Percentiles rank a stretch among this genome's conserved stretches.
Conservation (phyloP, 2,329 filamentous ascomycete species). For the Xylaria sp. region DNA sequence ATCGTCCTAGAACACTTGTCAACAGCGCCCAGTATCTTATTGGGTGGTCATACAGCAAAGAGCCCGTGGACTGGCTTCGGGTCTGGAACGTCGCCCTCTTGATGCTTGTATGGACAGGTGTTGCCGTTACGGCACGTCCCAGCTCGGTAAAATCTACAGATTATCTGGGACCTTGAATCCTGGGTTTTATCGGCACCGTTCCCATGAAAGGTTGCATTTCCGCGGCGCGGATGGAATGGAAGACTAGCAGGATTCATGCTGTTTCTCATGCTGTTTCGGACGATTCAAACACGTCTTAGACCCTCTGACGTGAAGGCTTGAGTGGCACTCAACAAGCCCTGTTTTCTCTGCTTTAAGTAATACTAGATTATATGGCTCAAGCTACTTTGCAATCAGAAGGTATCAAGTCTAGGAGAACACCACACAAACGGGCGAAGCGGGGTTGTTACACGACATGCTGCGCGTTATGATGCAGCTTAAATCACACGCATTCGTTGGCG, state of each 20-base stretch:
- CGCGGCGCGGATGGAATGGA: constrained; percentile 3
- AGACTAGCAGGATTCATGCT: constrained; percentile 9
- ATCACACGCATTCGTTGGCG: too few relatives aligned
- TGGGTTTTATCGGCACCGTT: not conserved
- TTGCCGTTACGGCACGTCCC: not conserved
- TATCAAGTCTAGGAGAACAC: not conserved
- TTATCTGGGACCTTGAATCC: not conserved
- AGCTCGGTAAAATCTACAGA: not conserved
- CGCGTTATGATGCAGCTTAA: too few relatives aligned
- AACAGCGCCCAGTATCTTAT: not conserved
- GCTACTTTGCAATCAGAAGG: not conserved
- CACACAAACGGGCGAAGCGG: too few relatives aligned
- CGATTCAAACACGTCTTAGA: not conserved
- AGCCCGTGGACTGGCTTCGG: not conserved
- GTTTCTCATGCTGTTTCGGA: not conserved
- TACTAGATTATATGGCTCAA: not conserved
- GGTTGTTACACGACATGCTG: constrained; percentile 7
- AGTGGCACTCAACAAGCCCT: too few relatives aligned
- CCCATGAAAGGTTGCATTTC: not conserved
- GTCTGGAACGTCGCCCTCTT: not conserved
- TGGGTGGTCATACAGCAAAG: not conserved
- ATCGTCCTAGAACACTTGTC: not conserved
- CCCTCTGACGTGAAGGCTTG: not conserved
- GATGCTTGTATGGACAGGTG: not conserved
- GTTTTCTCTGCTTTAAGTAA: not conserved